Percentiles rank a stretch among this genome's conserved stretches.
Evolutionary conservation across 148 eudicot species (phyloP).

Genomic region (Oxyria digyna): DNA sequence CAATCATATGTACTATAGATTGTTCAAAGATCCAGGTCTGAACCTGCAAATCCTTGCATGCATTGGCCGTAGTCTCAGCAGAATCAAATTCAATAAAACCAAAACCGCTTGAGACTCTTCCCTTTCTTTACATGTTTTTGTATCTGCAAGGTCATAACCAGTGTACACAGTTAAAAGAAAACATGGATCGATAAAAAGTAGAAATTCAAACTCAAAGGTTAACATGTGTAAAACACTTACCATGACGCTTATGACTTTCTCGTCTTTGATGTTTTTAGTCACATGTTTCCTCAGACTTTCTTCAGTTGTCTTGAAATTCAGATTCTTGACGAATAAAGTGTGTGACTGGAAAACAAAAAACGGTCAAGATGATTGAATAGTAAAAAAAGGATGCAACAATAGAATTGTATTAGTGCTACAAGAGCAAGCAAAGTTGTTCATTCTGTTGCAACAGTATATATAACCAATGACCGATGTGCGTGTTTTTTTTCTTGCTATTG

Average conservation of each 20-base stretch:
- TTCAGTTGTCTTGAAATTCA: slow-evolving; percentile 76
- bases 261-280: slow-evolving; percentile 54
- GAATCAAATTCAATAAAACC: slow-evolving; percentile 94
- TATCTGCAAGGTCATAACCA: slow-evolving; percentile 33
- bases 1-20: neutral
- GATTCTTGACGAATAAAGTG: slow-evolving; percentile 81
- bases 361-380: neutral
- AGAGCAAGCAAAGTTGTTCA: neutral
- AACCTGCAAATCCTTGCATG: slow-evolving; percentile 81
- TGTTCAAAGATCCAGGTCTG: neutral
- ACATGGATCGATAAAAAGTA: no score
- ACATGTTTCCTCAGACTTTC: slow-evolving; percentile 64
- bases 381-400: neutral
- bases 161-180: neutral
- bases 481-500: neutral
- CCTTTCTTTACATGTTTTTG: slow-evolving; percentile 74
- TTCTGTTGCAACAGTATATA: neutral
- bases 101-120: slow-evolving; percentile 79
- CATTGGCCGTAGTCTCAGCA: slow-evolving; percentile 56
- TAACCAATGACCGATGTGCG: neutral
- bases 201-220: neutral
- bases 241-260: slow-evolving; percentile 62
- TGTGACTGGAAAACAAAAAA: slow-evolving; percentile 56
- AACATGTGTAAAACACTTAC: slow-evolving; percentile 22
- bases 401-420: neutral